Percentiles rank a stretch among this genome's conserved stretches.
Conservation (phyloP, 169 alveolate genomes). For the Pseudocohnilembus persalinus region DNA sequence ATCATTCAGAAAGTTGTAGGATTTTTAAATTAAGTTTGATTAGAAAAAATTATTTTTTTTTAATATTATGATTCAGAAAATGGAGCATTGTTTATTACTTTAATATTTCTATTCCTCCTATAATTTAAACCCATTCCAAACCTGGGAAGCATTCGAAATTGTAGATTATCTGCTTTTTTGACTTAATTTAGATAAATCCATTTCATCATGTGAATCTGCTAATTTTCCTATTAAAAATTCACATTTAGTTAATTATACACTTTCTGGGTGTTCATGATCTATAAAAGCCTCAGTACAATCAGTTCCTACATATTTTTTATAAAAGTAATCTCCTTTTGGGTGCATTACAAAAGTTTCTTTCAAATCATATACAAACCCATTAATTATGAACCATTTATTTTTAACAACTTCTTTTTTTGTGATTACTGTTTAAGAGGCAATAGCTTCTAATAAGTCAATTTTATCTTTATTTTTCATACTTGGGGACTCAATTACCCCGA, state of each 20-base stretch:
- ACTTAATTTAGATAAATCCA: no score
- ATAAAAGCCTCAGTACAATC: neutral
- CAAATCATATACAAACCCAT: neutral
- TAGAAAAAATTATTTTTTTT: no score
- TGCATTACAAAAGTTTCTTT: neutral
- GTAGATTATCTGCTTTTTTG: no score
- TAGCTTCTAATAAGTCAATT: neutral
- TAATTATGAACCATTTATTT: no score
- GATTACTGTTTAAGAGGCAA: neutral
- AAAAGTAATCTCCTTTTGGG: neutral
- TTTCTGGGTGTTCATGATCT: neutral
- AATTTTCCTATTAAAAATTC: neutral
- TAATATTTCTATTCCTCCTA: no score
- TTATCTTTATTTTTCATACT: neutral
- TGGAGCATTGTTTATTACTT: no score
- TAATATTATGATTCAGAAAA: no score
- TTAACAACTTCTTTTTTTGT: neutral
- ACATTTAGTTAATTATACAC: neutral
- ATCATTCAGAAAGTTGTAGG: no score
- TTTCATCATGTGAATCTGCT: neutral
- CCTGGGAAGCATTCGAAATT: no score
- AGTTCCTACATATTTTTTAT: neutral
- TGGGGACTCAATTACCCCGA: neutral
- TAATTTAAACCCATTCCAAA: no score
- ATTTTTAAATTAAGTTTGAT: no score